Evolutionary conservation across 495 filamentous ascomycete species (phyloP).

Genomic region (Aspergillus homomorphus): DNA sequence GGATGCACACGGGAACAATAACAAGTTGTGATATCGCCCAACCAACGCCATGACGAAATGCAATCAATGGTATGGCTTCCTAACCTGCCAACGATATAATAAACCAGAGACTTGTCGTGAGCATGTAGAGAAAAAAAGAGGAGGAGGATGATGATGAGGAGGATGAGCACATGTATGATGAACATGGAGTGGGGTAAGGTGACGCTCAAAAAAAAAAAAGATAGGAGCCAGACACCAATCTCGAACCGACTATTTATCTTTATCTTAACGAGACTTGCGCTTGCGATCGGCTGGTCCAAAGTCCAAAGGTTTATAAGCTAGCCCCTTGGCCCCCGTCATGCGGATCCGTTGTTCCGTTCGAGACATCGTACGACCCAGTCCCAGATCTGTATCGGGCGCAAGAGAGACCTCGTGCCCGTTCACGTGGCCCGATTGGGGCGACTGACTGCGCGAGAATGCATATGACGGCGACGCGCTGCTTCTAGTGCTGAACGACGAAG

Average conservation of each 20-base stretch:
- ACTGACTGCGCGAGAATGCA: slow-evolving; percentile 27
- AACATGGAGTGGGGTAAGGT: too few species aligned
- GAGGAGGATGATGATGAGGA: too few species aligned
- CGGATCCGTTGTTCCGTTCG: slow-evolving; percentile 42
- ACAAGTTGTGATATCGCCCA: background rate
- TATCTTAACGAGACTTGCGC: slow-evolving; percentile 14
- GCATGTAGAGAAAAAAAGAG: too few species aligned
- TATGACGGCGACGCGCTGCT: slow-evolving; percentile 26
- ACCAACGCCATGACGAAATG: too few species aligned
- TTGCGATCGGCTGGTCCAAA: slow-evolving; percentile 24
- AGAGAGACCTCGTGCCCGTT: slow-evolving; percentile 40
- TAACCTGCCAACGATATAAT: background rate
- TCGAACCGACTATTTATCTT: too few species aligned
- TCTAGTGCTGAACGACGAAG: slow-evolving; percentile 27
- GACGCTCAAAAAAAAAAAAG: too few species aligned
- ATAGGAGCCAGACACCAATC: too few species aligned
- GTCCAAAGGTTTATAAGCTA: slow-evolving; percentile 42
- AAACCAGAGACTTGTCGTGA: too few species aligned
- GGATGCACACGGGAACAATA: background rate
- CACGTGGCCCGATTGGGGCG: slow-evolving; percentile 26
- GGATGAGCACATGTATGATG: too few species aligned
- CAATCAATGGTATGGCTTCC: too few species aligned
- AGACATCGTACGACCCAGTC: slow-evolving; percentile 38
- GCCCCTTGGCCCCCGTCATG: slow-evolving; percentile 38
- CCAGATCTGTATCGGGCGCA: slow-evolving; percentile 37